Base-by-base conservation (phyloP, 1,139 yeast species). In the Kodamaea sp. region DNA sequence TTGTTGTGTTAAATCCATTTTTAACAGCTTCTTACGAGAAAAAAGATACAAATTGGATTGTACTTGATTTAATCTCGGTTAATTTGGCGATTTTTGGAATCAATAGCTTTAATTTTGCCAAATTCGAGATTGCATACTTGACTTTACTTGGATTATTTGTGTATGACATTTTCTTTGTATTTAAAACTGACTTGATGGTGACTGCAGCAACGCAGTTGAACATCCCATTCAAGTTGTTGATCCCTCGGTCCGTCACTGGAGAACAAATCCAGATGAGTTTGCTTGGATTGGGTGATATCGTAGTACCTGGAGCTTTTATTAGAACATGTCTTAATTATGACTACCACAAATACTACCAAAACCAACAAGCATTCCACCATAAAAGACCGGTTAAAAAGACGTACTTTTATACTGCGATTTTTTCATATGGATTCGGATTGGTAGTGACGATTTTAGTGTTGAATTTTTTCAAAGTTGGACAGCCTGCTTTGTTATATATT, bases 131-230 rank as follows among this genome's bases (percentile, higher is more conserved):
- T 3, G 80, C 77, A 1, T 52, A 63, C 15, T 48, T 75, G 9
- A 53, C 80, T 33, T 59, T 83, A 23, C 41, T 53, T 2, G 75
- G 75, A 1, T 65, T 82, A 34, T 80, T 82, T 50, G 44, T 75
- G 29, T 83, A 82, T 56, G 89, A 83, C 53, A 69, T 80, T 31
- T 79, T 71, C 52, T 83, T 83, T 60, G 89, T 82, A 1, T 83
- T 81, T 57, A 76, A 74, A 3, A 73, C 85, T 0, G 69, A 75
- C 35, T 65, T 80, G 8, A 82, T 83, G 89, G 63, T 72, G 34
- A 68, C 78, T 1, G 88, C 82, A 15, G 88, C 87, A 4, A 69
- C 73, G 3, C 57, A 54, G 6, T 52, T 81, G 23, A 75, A 78
- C n/a, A 63, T 76, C 8, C 88, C 88, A 1, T 64, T 74, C 36